phyloP scores from a whole-genome alignment of 805 yeast species.

The Ogataea paraovalis region DNA sequence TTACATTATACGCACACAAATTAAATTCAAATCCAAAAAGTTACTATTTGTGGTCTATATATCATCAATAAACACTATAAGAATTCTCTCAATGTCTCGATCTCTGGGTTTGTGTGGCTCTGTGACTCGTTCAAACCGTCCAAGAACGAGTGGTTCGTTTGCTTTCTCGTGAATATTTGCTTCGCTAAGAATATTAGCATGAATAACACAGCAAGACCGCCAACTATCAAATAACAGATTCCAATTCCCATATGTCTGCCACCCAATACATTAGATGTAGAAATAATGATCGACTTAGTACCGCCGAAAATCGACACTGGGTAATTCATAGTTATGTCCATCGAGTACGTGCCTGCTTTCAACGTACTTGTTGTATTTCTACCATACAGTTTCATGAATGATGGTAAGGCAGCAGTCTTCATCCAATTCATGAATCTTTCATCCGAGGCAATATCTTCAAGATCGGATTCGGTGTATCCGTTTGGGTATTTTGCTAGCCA shows the following conservation, averaged over 20 bases:
- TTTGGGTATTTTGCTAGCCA: slow-evolving; percentile 79
- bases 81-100: slow-evolving; percentile 16
- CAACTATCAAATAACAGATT: slow-evolving; percentile 79
- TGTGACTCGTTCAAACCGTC: slow-evolving; percentile 20
- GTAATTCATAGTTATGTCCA: slow-evolving; percentile 69
- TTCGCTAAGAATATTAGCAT: slow-evolving; percentile 75
- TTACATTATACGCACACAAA: too few species aligned
- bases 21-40: not conserved
- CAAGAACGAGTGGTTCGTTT: slow-evolving; percentile 28
- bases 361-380: slow-evolving; percentile 61
- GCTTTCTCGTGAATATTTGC: slow-evolving; percentile 53
- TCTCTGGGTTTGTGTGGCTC: slow-evolving; percentile 1
- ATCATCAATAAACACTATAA: slow-evolving; percentile 9
- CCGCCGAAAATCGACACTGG: slow-evolving; percentile 86
- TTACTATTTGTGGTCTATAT: not conserved
- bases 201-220: slow-evolving; percentile 67
- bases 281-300: slow-evolving; percentile 73
- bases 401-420: slow-evolving; percentile 93
- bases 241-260: slow-evolving; percentile 86
- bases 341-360: slow-evolving; percentile 62
- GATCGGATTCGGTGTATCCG: slow-evolving; percentile 79
- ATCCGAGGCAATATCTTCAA: slow-evolving; percentile 74
- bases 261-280: slow-evolving; percentile 81
- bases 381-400: slow-evolving; percentile 78
- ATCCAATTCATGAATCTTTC: slow-evolving; percentile 95